Base-by-base conservation (phyloP, 768 basidiomycete species). In the Calocybe cyanea region DNA sequence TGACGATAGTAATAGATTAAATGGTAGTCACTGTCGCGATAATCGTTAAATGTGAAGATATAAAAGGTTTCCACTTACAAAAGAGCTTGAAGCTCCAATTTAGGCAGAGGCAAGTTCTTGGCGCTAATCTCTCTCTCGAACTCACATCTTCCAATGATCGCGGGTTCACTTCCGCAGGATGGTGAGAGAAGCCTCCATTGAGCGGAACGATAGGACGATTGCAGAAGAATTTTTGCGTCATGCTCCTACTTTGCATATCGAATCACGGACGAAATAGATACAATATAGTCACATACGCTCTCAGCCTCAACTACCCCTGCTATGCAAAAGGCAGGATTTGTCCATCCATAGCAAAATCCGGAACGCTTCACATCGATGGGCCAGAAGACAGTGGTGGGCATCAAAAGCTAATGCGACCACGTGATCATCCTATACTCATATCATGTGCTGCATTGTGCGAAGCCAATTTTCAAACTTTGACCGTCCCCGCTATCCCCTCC, bases 331-430 rank as follows among this genome's bases (percentile, higher is more conserved):
- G 64, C 58, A 23, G 76, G 76, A 9, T 52, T 54, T 7, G 62
- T 49, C 83, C 83, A 85, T 8, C 83, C 83, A 55, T 81, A 85
- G 51, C 73, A 72, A 42, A 77, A 68, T 2, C 82, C 80, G 17
- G 62, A 60, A n/a, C 57, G 37, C 38, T 60, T 51, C 19, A 75
- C 62, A 56, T 80, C 78, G 20, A 61, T 57, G 23, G 83, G 83
- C 81, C 82, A 85, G 56, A 84, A 80, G 46, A 82, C 55, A 30
- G 71, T 68, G 21, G 62, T 60, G 23, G 64, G 51, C 54, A 59
- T 57, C 45, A 51, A 53, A 21, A 45, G 11, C 11, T 5, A 41
- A 48, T 53, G 56, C 57, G 60, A 24, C 56, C 65, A 67, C 63
- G 65, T 65, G 64, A 62, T 41, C 38, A 14, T 2, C 19, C 37